Evolutionary conservation across 208 protist species (phyloP).

Genomic region (Trypanosoma boissoni): DNA sequence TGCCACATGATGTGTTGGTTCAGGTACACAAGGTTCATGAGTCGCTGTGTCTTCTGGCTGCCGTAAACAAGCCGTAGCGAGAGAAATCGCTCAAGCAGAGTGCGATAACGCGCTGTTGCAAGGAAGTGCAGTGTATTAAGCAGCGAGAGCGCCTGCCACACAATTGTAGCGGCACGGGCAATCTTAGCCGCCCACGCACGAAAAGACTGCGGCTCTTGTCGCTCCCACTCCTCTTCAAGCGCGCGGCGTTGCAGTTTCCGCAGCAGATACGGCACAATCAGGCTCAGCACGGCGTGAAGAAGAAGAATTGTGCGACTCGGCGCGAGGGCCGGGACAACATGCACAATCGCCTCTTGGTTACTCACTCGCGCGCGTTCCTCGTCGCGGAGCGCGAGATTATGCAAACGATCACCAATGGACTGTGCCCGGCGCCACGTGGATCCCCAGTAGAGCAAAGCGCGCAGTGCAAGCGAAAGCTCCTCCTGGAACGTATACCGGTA

Average conservation of each 20-base stretch:
- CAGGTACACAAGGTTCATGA: conserved; percentile 85
- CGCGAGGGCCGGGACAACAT: conserved; percentile 57
- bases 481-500: conserved; percentile 80
- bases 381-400: conserved; percentile 84
- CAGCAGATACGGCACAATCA: conserved; percentile 72
- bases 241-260: conserved; percentile 69
- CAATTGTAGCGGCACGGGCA: conserved; percentile 40
- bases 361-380: conserved; percentile 53
- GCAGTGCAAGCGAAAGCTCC: conserved; percentile 69
- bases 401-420: conserved; percentile 75
- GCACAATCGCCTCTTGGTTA: conserved; percentile 42
- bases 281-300: conserved; percentile 61
- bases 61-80: conserved; percentile 85
- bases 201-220: conserved; percentile 25
- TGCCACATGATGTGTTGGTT: conserved; percentile 88
- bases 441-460: conserved; percentile 61
- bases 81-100: conserved; percentile 73
- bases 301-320: conserved; percentile 62
- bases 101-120: conserved; percentile 82
- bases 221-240: conserved; percentile 80
- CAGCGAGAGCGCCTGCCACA: conserved; percentile 63
- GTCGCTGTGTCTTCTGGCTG: conserved; percentile 70
- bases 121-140: conserved; percentile 87
- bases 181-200: conserved; percentile 37
- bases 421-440: conserved; percentile 71